Percentiles rank a stretch among this genome's conserved stretches.
phyloP scores from a whole-genome alignment of 2,329 filamentous ascomycete genomes.

The Alternaria arborescens region DNA sequence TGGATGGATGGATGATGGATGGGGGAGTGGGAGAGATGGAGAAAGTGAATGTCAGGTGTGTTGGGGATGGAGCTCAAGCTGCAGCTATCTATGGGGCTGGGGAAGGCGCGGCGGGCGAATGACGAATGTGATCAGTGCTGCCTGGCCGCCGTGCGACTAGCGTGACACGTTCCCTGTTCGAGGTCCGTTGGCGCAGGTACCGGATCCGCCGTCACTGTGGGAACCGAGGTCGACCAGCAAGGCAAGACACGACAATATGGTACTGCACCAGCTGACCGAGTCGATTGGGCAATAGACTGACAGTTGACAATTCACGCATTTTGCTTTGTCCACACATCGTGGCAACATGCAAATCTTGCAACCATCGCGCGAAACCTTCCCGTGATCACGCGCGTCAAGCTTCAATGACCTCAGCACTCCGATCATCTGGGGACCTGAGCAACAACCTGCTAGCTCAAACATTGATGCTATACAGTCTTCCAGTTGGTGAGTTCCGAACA shows the following conservation, averaged over 20 bases:
- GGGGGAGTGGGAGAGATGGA: slow-evolving; percentile 17
- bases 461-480: background rate
- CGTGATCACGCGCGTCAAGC: slow-evolving; percentile 2
- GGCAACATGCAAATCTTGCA: background rate
- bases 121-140: slow-evolving; percentile 16
- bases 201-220: background rate
- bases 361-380: background rate
- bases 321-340: background rate
- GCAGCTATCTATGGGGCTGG: slow-evolving; percentile 23
- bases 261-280: background rate
- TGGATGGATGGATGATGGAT: slow-evolving; percentile 17
- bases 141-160: slow-evolving; percentile 14
- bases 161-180: slow-evolving; percentile 18
- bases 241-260: background rate
- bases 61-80: slow-evolving; percentile 20
- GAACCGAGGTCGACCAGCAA: background rate
- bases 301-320: too few species aligned
- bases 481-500: background rate
- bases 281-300: too few species aligned
- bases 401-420: slow-evolving; percentile 16
- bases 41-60: slow-evolving; percentile 6
- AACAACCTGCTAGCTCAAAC: background rate
- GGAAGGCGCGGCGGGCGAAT: slow-evolving; percentile 17
- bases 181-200: slow-evolving; percentile 4
- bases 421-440: background rate